Conservation (phyloP, 495 filamentous ascomycete species). For the Penicillium subrubescens region DNA sequence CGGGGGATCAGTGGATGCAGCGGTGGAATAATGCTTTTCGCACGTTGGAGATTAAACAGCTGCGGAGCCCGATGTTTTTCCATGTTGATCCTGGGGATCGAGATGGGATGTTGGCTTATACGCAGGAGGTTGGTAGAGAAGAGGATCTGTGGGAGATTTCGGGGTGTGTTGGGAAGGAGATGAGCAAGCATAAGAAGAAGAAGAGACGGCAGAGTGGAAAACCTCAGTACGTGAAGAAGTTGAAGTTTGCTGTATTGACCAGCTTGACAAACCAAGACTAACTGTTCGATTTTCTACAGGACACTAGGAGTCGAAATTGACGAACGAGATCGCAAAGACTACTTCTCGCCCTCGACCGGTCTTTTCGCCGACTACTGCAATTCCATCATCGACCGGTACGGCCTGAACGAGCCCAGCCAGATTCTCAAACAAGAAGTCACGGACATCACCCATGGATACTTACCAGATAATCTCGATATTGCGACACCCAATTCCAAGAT, state of each 20-base stretch:
- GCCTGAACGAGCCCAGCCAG: constrained; percentile 42
- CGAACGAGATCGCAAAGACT: constrained; percentile 66
- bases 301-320: constrained; percentile 52
- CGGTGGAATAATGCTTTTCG: constrained; percentile 59
- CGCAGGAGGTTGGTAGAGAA: constrained; percentile 51
- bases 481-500: constrained; percentile 35
- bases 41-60: constrained; percentile 58
- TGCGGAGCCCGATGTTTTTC: constrained; percentile 69
- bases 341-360: constrained; percentile 58
- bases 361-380: constrained; percentile 61
- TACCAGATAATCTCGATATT: constrained; percentile 16
- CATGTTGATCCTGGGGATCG: constrained; percentile 66
- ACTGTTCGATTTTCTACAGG: constrained; percentile 13
- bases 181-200: constrained; percentile 67
- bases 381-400: constrained; percentile 54
- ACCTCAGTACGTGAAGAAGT: constrained; percentile 25
- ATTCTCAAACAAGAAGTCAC: constrained; percentile 52
- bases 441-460: constrained; percentile 52
- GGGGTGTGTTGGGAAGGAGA: constrained; percentile 62
- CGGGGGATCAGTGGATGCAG: constrained; percentile 55
- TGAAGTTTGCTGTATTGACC: background rate
- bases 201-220: constrained; percentile 46
- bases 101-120: constrained; percentile 63
- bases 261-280: background rate
- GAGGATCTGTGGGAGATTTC: constrained; percentile 58